phyloP scores from a whole-genome alignment of 2,329 filamentous ascomycete species.

The Talaromyces islandicus region DNA sequence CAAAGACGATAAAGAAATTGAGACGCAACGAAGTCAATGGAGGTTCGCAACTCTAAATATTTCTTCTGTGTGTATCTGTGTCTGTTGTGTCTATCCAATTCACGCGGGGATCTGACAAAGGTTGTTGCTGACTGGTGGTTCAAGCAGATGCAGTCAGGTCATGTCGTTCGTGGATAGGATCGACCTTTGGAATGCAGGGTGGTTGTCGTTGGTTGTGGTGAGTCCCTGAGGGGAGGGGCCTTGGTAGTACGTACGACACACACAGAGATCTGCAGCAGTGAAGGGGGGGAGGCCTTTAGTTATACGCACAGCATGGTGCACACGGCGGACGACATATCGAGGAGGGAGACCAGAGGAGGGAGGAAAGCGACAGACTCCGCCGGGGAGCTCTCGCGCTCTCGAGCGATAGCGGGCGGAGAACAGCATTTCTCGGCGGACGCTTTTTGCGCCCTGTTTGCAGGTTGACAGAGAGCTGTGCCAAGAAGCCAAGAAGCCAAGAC shows the following conservation, averaged over 20 bases:
- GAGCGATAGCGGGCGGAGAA: neutral
- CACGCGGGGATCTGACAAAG: neutral
- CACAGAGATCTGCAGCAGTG: neutral
- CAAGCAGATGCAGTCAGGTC: neutral
- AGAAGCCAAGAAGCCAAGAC: neutral
- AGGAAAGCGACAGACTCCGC: neutral
- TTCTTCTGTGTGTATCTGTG: neutral
- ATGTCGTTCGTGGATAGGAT: neutral
- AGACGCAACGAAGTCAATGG: neutral
- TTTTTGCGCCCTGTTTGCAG: neutral
- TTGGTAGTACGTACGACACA: neutral
- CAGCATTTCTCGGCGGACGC: neutral
- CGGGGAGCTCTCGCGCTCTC: neutral
- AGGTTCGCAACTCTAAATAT: neutral
- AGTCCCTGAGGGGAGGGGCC: neutral
- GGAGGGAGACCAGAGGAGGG: neutral
- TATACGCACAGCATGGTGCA: neutral
- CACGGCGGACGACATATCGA: neutral
- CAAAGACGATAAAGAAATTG: neutral
- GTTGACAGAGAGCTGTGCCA: neutral
- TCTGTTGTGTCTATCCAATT: neutral
- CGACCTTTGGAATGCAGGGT: constrained; percentile 2
- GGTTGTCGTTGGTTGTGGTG: neutral
- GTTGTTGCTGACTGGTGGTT: neutral
- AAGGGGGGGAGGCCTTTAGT: neutral